Base-by-base conservation (phyloP, 2,329 filamentous ascomycete genomes). In the Colletotrichum godetiae region DNA sequence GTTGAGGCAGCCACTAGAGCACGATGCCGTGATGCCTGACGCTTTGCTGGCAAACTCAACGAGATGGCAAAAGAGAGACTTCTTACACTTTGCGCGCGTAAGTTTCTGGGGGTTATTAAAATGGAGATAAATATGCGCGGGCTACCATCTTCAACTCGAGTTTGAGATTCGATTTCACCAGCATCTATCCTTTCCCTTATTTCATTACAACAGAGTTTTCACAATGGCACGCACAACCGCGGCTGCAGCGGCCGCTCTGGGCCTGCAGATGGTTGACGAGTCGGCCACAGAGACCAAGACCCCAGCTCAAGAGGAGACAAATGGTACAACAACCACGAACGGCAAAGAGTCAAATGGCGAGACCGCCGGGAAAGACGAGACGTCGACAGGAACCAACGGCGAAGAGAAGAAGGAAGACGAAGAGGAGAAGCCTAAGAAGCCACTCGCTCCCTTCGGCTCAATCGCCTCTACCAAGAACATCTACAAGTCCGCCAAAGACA, bases 401-500 rank as follows among this genome's bases (percentile, higher is more conserved):
- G 65, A 67, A n/a, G 61, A 76, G 19, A 60, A 75, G 0, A 63
- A 71, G 8, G 59, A 74, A n/a, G 42, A 49, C 1, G 42, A 49
- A 8, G 61, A 72, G 13, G 63, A 77, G n/a, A 76, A 78, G 59
- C 64, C 78, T 27, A 77, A 80, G 12, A 76, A 79, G 76, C 73
- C 75, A 67, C 8, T 74, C 66, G 15, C 63, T 1, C 68, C 72
- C 42, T 74, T 82, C 11, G 85, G 85, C 11, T 81, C 83, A 13
- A 73, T 86, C 60, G 78, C 80, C 27, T 79, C 82, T 5, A 82
- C 79, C 76, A 86, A 86, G 70, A 83, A 86, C 59, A 81, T 86
- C 56, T 86, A 86, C 77, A 77, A 77, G 53, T 80, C 79, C 10
- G 78, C 82, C 24, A 84, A 84, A 59, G 88, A 90, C 77, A 81